A percentile compares a stretch with the other conserved stretches of the same genome.
Evolutionary conservation across 441 rosid species (phyloP).

Genomic region (Mallotus repandus): DNA sequence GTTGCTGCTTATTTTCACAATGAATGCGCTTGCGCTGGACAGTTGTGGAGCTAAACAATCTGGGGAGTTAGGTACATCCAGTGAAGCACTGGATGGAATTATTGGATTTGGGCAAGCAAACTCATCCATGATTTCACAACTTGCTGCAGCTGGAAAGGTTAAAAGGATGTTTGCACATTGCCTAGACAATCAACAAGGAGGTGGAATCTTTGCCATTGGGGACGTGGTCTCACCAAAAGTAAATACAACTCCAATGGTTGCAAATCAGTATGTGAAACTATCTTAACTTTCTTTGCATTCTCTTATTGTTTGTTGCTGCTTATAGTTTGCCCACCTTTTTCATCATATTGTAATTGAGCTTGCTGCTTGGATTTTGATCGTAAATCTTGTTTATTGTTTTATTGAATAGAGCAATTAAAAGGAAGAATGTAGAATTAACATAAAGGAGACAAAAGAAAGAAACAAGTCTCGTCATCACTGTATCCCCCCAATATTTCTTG

Average conservation of each 20-base stretch:
- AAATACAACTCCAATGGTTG: conserved; percentile 72
- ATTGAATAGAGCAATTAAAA: background rate
- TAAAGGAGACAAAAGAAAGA: background rate
- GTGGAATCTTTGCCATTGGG: conserved; percentile 88
- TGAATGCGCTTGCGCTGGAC: conserved; percentile 13
- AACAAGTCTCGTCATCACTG: background rate
- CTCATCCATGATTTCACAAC: conserved; percentile 83
- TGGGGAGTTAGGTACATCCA: conserved; percentile 66
- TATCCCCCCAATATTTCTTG: background rate
- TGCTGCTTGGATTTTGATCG: background rate
- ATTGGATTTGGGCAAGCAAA: conserved; percentile 91
- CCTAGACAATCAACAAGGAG: conserved; percentile 68
- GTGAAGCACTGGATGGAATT: conserved; percentile 79
- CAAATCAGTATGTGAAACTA: conserved; percentile 60
- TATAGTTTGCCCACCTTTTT: background rate
- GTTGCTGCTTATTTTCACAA: conserved; percentile 13
- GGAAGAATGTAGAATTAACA: background rate
- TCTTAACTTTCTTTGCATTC: conserved; percentile 18
- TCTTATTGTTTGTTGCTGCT: background rate
- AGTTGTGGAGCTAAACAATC: conserved; percentile 85
- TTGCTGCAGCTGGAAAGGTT: conserved; percentile 69
- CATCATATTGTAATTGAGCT: conserved; percentile 5
- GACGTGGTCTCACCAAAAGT: conserved; percentile 78
- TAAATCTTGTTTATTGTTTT: background rate
- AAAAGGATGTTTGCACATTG: conserved; percentile 81